Evolutionary conservation across 2,329 filamentous ascomycete species (phyloP), one percentile per base, ranked within the genome.

Genomic region (Fusarium nelsonii): DNA sequence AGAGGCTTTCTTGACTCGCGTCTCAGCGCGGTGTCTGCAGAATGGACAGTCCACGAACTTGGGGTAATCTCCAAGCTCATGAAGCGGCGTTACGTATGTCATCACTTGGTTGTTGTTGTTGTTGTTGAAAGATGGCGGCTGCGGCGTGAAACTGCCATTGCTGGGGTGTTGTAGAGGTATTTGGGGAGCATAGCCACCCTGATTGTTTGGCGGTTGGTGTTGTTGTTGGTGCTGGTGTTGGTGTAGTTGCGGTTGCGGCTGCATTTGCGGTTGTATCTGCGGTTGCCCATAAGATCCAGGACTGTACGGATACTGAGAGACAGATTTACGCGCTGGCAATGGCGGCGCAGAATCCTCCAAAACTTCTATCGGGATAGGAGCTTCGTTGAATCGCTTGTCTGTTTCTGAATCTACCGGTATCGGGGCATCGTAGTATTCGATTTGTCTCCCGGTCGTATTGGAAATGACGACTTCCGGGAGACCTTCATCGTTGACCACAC

Each of bases 1-100:
- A 4, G 73, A 58, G 2, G 44, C 45, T 30, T 74, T 70, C 54
- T 75, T 71, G 3, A 74, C 68, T 4, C 58, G 37, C 2, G 73
- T 74, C 36, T 73, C 63, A 8, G 46, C 53, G 2, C 71, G 68
- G 8, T 50, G 61, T 18, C 34, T 51, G 20, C 73, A 74, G 26
- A 74, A 74, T 0, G 73, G 73, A 12, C 73, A 74, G 16, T 74
- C 73, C 1, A 74, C 62, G 20, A 56, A 66, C 7, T 74, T 73
- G 6, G 73, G 53, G 10, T 74, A 59, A 9, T 74, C 71, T 10
- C 60, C 62, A 4, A 74, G 68, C 1, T 74, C 45, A 12, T 68
- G 40, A 1, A 74, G 50, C 0, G 71, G 73, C n/a, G 73, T 74
- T 3, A 75, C 70, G 3, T 60, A 54, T 8, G 46, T 53, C 2